Conservation (phyloP, 1,139 yeast genomes). For the Eremothecium sinecaudum region DNA sequence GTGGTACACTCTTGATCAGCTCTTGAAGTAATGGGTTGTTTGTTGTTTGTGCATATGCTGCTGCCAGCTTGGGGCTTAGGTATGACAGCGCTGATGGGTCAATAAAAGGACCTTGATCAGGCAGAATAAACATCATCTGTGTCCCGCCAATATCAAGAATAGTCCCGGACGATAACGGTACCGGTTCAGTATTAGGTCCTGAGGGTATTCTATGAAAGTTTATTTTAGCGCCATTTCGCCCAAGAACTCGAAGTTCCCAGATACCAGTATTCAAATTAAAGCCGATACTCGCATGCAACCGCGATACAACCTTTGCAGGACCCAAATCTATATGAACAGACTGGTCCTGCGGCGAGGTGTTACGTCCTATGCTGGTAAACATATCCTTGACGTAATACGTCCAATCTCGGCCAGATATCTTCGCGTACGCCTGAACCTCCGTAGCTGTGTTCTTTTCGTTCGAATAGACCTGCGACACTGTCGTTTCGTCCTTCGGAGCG, state of each 20-base stretch:
- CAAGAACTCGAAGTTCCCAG: conserved; percentile 79
- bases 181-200: conserved; percentile 39
- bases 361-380: conserved; percentile 72
- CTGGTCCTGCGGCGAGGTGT: conserved; percentile 49
- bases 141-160: conserved; percentile 92
- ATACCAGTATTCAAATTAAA: conserved; percentile 65
- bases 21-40: conserved; percentile 17
- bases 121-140: conserved; percentile 96
- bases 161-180: conserved; percentile 71
- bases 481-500: conserved; percentile 37
- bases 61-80: conserved; percentile 29
- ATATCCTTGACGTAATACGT: conserved; percentile 85
- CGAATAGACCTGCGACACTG: conserved; percentile 42
- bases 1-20: conserved; percentile 9
- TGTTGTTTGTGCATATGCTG: conserved; percentile 16
- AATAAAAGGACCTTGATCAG: conserved; percentile 74
- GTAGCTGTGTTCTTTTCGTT: conserved; percentile 70
- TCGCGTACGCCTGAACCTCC: conserved; percentile 93
- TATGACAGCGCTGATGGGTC: conserved; percentile 42
- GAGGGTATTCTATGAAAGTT: conserved; percentile 54
- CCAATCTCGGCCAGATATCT: conserved; percentile 90
- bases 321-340: conserved; percentile 81
- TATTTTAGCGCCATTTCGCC: conserved; percentile 88
- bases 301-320: conserved; percentile 89
- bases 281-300: conserved; percentile 77